These are phyloP conservation scores for Candida schatavii DNA, from an alignment of 805 yeast genomes.

Conservation along the genomic window DNA sequence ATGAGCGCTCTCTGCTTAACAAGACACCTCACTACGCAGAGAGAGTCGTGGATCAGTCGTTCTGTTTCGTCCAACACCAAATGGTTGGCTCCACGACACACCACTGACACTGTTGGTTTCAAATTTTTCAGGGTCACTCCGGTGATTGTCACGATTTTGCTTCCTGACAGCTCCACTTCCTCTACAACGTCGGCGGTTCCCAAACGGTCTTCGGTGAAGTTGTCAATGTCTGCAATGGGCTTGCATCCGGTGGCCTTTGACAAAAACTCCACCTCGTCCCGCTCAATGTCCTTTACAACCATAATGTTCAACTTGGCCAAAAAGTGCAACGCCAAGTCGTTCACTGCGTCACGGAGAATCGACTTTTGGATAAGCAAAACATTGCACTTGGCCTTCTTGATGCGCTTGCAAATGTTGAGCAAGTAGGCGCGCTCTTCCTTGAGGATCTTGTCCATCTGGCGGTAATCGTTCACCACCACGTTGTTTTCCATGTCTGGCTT, in stretches of 20 bases:
- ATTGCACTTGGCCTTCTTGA: constrained; percentile 95
- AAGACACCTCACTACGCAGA: constrained; percentile 87
- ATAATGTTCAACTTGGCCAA: constrained; percentile 86
- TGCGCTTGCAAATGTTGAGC: constrained; percentile 90
- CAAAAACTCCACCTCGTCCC: constrained; percentile 94
- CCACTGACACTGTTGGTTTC: constrained; percentile 76
- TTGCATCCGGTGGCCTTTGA: constrained; percentile 84
- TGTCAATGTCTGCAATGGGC: constrained; percentile 93
- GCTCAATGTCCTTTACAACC: constrained; percentile 92
- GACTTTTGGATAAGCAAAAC: constrained; percentile 88
- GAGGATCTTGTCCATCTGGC: constrained; percentile 98
- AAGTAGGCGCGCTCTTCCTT: constrained; percentile 97
- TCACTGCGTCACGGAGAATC: constrained; percentile 92
- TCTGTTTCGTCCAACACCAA: constrained; percentile 94
- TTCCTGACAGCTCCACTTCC: constrained; percentile 85
- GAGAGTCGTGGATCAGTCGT: constrained; percentile 94
- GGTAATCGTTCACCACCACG: constrained; percentile 93
- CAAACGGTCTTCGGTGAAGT: constrained; percentile 87
- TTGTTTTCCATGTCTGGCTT: constrained; percentile 98
- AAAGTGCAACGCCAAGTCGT: constrained; percentile 92
- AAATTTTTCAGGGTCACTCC: constrained; percentile 60
- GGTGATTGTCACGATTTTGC: constrained; percentile 83
- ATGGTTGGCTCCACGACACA: constrained; percentile 92
- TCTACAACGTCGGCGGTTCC: constrained; percentile 92
- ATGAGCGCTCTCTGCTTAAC: constrained; percentile 86